Evolutionary conservation across 2,329 filamentous ascomycete genomes (phyloP).

Genomic region (Cordyceps tenuipes): DNA sequence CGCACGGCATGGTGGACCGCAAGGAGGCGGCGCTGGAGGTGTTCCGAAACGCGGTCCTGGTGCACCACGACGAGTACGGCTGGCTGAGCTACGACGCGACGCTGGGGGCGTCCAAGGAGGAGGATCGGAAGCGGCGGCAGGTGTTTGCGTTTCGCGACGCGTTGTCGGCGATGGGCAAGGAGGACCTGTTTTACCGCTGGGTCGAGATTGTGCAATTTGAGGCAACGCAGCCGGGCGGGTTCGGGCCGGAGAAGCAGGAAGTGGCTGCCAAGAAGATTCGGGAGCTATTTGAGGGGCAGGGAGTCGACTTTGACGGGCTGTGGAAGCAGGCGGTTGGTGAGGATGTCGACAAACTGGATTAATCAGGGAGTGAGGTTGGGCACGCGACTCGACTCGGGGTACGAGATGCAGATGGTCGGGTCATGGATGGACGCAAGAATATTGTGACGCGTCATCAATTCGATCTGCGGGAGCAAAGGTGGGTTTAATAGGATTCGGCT

Average conservation of each 20-base stretch:
- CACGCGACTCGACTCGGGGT: background rate
- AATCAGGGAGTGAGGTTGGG: background rate
- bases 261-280: conserved; percentile 66
- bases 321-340: conserved; percentile 56
- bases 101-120: conserved; percentile 40
- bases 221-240: conserved; percentile 68
- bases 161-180: conserved; percentile 68
- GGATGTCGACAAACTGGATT: conserved; percentile 9
- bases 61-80: conserved; percentile 58
- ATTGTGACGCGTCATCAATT: background rate
- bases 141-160: conserved; percentile 74
- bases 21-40: conserved; percentile 54
- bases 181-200: conserved; percentile 85
- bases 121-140: conserved; percentile 61
- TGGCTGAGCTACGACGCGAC: conserved; percentile 58
- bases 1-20: conserved; percentile 60
- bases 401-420: background rate
- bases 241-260: conserved; percentile 65
- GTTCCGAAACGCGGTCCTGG: conserved; percentile 62
- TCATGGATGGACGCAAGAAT: background rate
- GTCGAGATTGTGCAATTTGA: conserved; percentile 89
- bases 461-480: background rate
- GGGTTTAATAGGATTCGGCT: no score
- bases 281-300: conserved; percentile 63
- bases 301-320: conserved; percentile 74